Conservation (phyloP, 495 filamentous ascomycete species). For the Cercophora scortea region DNA sequence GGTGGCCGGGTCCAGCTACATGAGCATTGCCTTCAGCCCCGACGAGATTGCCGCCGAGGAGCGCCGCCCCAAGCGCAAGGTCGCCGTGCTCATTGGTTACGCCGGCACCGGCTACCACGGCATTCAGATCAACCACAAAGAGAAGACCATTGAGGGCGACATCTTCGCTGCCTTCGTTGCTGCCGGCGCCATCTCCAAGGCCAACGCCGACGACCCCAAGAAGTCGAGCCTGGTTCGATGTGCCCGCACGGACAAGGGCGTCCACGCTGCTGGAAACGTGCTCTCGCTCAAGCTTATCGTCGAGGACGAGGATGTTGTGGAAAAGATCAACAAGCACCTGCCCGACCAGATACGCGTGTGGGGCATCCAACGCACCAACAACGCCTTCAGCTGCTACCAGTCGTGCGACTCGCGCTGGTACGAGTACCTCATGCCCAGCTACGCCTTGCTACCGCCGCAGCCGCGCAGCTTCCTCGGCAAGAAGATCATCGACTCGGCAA, state of each 20-base stretch:
- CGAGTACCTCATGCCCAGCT: constrained; percentile 89
- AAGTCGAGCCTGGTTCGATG: constrained; percentile 92
- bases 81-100: constrained; percentile 90
- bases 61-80: constrained; percentile 87
- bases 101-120: constrained; percentile 96
- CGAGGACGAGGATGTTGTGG: constrained; percentile 76
- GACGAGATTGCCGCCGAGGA: constrained; percentile 82
- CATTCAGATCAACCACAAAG: constrained; percentile 72
- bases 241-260: constrained; percentile 93
- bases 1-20: constrained; percentile 23
- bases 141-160: constrained; percentile 96
- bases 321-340: constrained; percentile 82
- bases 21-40: constrained; percentile 36
- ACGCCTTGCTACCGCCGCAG: constrained; percentile 86
- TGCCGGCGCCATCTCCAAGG: constrained; percentile 89
- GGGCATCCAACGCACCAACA: constrained; percentile 79
- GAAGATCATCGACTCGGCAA: constrained; percentile 63
- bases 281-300: constrained; percentile 93
- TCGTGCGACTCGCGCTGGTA: constrained; percentile 90
- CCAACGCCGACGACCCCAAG: constrained; percentile 91
- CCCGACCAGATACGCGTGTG: constrained; percentile 86
- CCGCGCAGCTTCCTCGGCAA: constrained; percentile 76
- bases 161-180: constrained; percentile 84
- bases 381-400: constrained; percentile 84
- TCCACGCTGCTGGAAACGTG: constrained; percentile 94